phyloP scores from a whole-genome alignment of 2,329 filamentous ascomycete genomes.

The Ophiosphaerella herpotricha region DNA sequence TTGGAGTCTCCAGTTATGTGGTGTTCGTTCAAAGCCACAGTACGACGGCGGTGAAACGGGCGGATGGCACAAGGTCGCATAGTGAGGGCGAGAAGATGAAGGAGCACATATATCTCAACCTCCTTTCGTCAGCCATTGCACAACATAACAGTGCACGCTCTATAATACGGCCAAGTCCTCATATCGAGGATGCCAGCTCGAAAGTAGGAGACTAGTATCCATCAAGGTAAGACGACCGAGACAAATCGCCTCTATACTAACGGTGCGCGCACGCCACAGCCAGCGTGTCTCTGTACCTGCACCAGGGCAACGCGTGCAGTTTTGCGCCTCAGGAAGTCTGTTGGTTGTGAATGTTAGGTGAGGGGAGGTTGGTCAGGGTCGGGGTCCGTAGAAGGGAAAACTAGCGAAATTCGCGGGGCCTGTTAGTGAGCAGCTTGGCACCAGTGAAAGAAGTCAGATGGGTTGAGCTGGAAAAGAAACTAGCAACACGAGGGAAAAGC shows the following conservation, averaged over 20 bases:
- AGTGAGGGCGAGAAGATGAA: not conserved
- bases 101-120: slow-evolving; percentile 1
- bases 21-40: not conserved
- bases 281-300: slow-evolving; percentile 4
- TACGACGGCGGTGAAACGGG: not conserved
- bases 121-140: slow-evolving; percentile 7
- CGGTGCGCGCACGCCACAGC: slow-evolving; percentile 5
- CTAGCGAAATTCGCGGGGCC: slow-evolving; percentile 22
- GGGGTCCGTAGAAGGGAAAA: not conserved
- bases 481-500: slow-evolving; percentile 2
- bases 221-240: slow-evolving; percentile 14
- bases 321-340: slow-evolving; percentile 4
- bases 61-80: not conserved
- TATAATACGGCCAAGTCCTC: slow-evolving; percentile 11
- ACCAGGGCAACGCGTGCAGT: not conserved
- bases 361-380: slow-evolving; percentile 1
- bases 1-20: too few species aligned
- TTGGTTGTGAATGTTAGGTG: slow-evolving; percentile 6
- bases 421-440: slow-evolving; percentile 9
- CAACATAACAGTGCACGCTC: slow-evolving; percentile 18
- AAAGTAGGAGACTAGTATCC: slow-evolving; percentile 4
- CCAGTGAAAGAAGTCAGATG: slow-evolving; percentile 11
- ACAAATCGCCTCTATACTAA: slow-evolving; percentile 3
- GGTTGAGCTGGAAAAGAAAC: slow-evolving; percentile 6
- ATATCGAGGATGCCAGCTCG: slow-evolving; percentile 9